A percentile compares a stretch with the other conserved stretches of the same genome.
Evolutionary conservation across 2,329 filamentous ascomycete genomes (phyloP).

Genomic region (Sporothrix brunneoviolacea): DNA sequence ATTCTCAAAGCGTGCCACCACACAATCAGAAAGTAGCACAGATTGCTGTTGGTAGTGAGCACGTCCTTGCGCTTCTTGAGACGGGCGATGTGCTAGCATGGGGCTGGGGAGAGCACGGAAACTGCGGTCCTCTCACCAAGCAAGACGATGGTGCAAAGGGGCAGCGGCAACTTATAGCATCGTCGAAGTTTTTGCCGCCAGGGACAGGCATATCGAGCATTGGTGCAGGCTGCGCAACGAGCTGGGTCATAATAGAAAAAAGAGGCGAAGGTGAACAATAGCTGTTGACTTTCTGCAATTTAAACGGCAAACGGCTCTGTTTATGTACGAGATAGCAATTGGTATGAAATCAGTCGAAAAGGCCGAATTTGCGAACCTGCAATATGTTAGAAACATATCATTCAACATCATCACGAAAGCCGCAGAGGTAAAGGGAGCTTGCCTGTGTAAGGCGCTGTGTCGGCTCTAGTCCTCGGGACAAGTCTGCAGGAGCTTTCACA

Average conservation of each 20-base stretch:
- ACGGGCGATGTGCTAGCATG: constrained; percentile 68
- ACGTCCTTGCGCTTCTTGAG: constrained; percentile 65
- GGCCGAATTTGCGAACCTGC: constrained; percentile 27
- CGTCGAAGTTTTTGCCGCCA: constrained; percentile 46
- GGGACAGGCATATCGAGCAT: constrained; percentile 51
- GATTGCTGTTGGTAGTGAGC: constrained; percentile 85
- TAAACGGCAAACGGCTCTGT: too few relatives aligned
- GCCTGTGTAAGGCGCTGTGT: constrained; percentile 70
- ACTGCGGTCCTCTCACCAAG: constrained; percentile 60
- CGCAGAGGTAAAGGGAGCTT: constrained; percentile 2
- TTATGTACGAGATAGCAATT: background rate
- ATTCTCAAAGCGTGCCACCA: constrained; percentile 71
- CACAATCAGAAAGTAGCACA: constrained; percentile 43
- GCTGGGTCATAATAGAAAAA: constrained; percentile 51
- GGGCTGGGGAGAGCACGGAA: constrained; percentile 98
- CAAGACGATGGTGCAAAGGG: constrained; percentile 62
- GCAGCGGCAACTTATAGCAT: constrained; percentile 60
- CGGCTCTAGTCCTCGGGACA: constrained; percentile 49
- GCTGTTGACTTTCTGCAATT: too few relatives aligned
- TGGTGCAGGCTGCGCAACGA: constrained; percentile 86
- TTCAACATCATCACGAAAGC: too few relatives aligned
- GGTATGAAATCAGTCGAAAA: constrained; percentile 22
- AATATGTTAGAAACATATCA: constrained; percentile 25
- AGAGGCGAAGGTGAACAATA: background rate
- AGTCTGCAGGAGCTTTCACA: constrained; percentile 11